Conservation (phyloP, 2,329 filamentous ascomycete species). For the Clonostachys solani region DNA sequence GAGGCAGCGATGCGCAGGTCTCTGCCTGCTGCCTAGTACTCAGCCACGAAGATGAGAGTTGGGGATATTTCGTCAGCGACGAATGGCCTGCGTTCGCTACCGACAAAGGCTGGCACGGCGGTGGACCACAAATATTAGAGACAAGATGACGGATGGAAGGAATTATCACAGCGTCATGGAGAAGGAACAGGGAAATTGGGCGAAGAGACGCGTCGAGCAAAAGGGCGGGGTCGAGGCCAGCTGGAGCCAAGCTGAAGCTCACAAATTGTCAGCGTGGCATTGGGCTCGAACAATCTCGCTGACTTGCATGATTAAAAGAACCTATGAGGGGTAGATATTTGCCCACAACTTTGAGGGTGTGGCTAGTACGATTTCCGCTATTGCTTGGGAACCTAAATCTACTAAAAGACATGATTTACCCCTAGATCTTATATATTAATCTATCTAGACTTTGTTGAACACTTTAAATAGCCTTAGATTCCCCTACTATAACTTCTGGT, state of each 20-base stretch:
- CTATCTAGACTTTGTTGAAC: too few relatives aligned
- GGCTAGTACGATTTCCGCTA: too few relatives aligned
- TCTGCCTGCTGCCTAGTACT: not conserved
- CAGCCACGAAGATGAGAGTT: not conserved
- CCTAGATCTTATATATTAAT: too few relatives aligned
- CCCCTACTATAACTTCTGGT: too few relatives aligned
- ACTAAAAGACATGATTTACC: too few relatives aligned
- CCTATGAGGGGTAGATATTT: too few relatives aligned
- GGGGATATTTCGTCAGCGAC: not conserved
- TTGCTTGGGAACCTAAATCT: too few relatives aligned
- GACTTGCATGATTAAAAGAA: too few relatives aligned
- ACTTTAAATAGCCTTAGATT: too few relatives aligned
- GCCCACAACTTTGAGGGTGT: too few relatives aligned
- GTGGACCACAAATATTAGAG: not conserved
- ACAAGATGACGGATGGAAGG: not conserved
- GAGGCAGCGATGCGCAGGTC: not conserved
- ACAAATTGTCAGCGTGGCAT: too few relatives aligned
- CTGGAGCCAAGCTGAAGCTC: not conserved
- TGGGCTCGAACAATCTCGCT: too few relatives aligned
- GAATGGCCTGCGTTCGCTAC: not conserved
- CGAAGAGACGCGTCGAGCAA: not conserved
- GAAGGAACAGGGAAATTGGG: not conserved
- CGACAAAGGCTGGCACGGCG: not conserved
- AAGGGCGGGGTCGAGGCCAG: not conserved
- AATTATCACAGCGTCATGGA: not conserved